A percentile compares a stretch with the other conserved stretches of the same genome.
Conservation (phyloP, 2,329 filamentous ascomycete genomes). For the Fusarium gaditjirri region DNA sequence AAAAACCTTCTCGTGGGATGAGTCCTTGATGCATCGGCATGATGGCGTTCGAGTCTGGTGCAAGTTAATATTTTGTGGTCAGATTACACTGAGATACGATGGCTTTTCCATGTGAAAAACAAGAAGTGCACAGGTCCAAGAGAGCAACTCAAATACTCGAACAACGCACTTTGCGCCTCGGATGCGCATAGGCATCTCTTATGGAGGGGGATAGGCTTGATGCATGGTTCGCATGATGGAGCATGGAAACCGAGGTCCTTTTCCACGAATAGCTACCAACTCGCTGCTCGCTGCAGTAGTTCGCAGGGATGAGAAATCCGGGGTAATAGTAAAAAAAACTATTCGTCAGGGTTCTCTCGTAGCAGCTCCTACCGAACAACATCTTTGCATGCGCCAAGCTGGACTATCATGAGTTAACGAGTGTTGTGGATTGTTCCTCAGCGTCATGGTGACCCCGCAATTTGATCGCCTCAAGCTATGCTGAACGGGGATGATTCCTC, state of each 20-base stretch:
- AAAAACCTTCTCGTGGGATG: constrained; percentile 68
- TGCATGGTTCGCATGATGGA: constrained; percentile 8
- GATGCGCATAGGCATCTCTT: background rate
- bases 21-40: constrained; percentile 61
- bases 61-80: constrained; percentile 5
- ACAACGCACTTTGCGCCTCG: background rate
- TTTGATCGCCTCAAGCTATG: constrained; percentile 3
- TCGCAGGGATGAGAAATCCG: constrained; percentile 20
- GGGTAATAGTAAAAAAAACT: constrained; percentile 7
- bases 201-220: constrained; percentile 3
- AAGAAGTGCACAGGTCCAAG: background rate
- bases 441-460: constrained; percentile 30
- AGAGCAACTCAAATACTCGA: background rate
- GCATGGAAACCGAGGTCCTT: constrained; percentile 15
- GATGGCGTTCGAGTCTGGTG: constrained; percentile 1
- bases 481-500: constrained; percentile 13
- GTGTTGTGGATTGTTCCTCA: constrained; percentile 4
- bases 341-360: constrained; percentile 16
- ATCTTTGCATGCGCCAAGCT: constrained; percentile 2
- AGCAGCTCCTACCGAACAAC: constrained; percentile 1
- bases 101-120: background rate
- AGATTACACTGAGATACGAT: background rate
- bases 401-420: constrained; percentile 7
- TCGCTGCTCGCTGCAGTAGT: constrained; percentile 5
- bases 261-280: constrained; percentile 31